Percentiles rank a stretch among this genome's conserved stretches.
Evolutionary conservation across 202 grass and related monocot species (phyloP).

Genomic region (Panicum virgatum): DNA sequence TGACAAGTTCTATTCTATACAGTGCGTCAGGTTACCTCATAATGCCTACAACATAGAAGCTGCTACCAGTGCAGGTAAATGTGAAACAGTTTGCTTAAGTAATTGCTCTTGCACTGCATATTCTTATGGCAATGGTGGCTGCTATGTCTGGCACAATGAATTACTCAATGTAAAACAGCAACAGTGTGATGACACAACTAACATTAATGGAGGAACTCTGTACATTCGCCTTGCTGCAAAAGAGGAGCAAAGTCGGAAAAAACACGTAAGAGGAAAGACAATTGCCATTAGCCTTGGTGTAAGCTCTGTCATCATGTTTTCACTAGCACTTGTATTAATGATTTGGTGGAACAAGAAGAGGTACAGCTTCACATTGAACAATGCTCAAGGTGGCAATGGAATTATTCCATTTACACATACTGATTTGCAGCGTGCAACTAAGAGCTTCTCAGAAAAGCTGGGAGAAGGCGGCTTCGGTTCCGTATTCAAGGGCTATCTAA

Average conservation of each 20-base stretch:
- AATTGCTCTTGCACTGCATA: slow-evolving; percentile 37
- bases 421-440: slow-evolving; percentile 43
- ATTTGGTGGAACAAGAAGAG: slow-evolving; percentile 10
- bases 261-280: no score
- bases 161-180: not conserved
- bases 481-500: slow-evolving; percentile 49
- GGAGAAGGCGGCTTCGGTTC: slow-evolving; percentile 49
- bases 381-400: not conserved
- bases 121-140: not conserved
- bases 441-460: slow-evolving; percentile 45
- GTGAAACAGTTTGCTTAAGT: not conserved
- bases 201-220: not conserved
- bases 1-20: slow-evolving; percentile 7
- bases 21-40: not conserved
- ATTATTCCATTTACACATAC: slow-evolving; percentile 1
- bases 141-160: not conserved
- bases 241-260: not conserved
- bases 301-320: not conserved
- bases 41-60: not conserved
- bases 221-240: not conserved
- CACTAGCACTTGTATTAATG: not conserved
- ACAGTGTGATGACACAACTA: not conserved
- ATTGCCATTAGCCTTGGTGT: not conserved
- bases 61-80: not conserved
- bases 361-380: not conserved